Base-by-base conservation (phyloP, 352 stramenopile genomes). In the Pythium periplocum region DNA sequence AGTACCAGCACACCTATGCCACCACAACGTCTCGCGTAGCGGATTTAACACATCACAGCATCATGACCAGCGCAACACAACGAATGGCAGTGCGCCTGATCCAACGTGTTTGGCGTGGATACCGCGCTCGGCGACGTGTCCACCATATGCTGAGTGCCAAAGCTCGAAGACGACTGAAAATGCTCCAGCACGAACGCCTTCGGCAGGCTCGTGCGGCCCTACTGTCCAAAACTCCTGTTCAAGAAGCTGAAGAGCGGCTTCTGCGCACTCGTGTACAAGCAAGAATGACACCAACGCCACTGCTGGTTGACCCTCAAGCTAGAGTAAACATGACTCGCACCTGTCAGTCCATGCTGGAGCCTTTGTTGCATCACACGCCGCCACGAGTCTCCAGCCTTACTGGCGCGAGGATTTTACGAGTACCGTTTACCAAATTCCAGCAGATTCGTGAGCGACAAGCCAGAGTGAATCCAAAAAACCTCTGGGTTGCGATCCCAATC, bases 401-500 rank as follows among this genome's bases (percentile, higher is more conserved):
- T 2, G 56, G 59, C 37, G 62, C 70, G 3, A 69, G 70, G 46
- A 66, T 72, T 17, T 54, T 78, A 48, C 64, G 66, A 37, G 65
- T 86, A 26, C 62, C 64, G 2, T 73, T 86, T 37, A 50, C 55
- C 45, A 75, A 69, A 46, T 83, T 78, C n/a, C 58, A 83, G 51
- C 68, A 69, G 47, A 78, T 82, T n/a, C 45, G 68, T 8, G 58
- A 53, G 6, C 54, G 61, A 55, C 61, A 69, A 32, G 65, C 66
- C 30, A 65, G 62, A 35, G 78, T 88, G 30, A 86, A 85, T 50
- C 46, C 78, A 39, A 50, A 61, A 38, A 83, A 83, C 45, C 55
- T 84, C 45, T 88, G 75, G 75, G 75, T 88, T 12, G 75, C 78
- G 26, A 76, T 88, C 32, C 78, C 78, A 1, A 65, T 75, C 17